Percentiles rank a stretch among this genome's conserved stretches.
Evolutionary conservation across 805 yeast species (phyloP).

Genomic region (Lipomyces kockii): DNA sequence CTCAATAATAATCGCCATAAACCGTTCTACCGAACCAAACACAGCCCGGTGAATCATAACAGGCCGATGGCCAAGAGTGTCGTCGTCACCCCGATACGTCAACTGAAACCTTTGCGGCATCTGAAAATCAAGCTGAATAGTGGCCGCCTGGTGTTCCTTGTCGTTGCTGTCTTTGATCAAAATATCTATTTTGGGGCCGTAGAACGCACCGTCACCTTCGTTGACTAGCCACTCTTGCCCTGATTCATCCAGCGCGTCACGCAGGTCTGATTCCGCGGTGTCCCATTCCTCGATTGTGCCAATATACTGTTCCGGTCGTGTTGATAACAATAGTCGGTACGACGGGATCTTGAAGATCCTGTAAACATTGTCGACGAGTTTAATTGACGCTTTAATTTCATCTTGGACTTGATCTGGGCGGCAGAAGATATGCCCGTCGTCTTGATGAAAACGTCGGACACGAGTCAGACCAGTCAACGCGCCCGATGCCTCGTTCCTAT

Average conservation of each 20-base stretch:
- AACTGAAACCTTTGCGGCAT: conserved; percentile 91
- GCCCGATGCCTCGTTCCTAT: conserved; percentile 84
- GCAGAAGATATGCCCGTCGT: conserved; percentile 98
- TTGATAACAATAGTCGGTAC: conserved; percentile 94
- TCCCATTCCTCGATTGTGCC: conserved; percentile 96
- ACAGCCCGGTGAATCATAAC: conserved; percentile 97
- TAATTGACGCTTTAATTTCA: conserved; percentile 83
- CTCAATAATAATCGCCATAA: conserved; percentile 86
- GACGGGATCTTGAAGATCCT: conserved; percentile 87
- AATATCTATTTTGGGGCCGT: conserved; percentile 98
- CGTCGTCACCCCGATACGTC: conserved; percentile 72
- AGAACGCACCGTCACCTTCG: conserved; percentile 95
- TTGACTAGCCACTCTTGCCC: conserved; percentile 93
- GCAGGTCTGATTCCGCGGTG: conserved; percentile 83
- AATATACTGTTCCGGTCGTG: conserved; percentile 95
- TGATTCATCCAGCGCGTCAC: conserved; percentile 78
- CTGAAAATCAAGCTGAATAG: conserved; percentile 98
- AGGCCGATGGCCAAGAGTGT: conserved; percentile 58
- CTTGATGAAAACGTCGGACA: conserved; percentile 99
- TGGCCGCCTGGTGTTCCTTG: conserved; percentile 99
- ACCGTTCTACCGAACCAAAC: conserved; percentile 92
- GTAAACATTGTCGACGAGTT: conserved; percentile 81
- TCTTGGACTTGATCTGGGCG: conserved; percentile 84
- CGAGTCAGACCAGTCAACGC: conserved; percentile 94
- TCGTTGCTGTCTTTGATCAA: conserved; percentile 91